Evolutionary conservation across 306 rosid genomes (phyloP), one percentile per base, ranked within the genome.

Genomic region (Ochetophila trinervis): DNA sequence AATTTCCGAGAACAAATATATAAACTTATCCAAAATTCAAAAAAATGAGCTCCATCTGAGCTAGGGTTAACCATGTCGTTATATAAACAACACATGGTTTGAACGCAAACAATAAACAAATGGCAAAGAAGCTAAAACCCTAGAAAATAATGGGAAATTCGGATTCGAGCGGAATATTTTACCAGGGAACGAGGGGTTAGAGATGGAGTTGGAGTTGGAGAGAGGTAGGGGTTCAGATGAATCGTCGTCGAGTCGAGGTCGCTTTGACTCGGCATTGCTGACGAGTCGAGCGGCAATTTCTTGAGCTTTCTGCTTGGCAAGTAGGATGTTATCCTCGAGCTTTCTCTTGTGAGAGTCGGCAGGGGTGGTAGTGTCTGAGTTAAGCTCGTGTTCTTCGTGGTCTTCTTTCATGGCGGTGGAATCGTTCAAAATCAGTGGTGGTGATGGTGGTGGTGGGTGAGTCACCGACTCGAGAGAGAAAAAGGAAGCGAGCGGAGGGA

Each of bases 261-360:
- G 83, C 67, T 82, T 82, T 2, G 86, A 74, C 73, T 78, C 86
- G 32, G 83, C 80, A 74, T 71, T 75, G 70, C 78, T 67, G 13
- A 78, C 68, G 53, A 82, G 80, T 27, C 78, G 73, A 27, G 80
- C 75, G 53, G 81, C 83, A 59, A 77, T 82, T 78, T 82, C 86
- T 60, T 77, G 86, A 63, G 86, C 86, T 60, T 71, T 82, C 50
- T 66, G 86, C 53, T 78, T 78, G 12, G 86, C 83, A 51, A 77
- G 71, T 15, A 66, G 78, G 50, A 81, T 73, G 54, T 55, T 47
- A 59, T 82, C 78, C 53, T 78, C 86, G 18, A 78, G 83, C 80
- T 82, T 82, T n/a, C 86, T 76, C 80, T 81, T 81, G 12, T 66
- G 71, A 18, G 66, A 16, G 12, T 45, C 65, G 23, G 48, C 20